Evolutionary conservation across 2,329 filamentous ascomycete species (phyloP).

Genomic region (Alternaria ventricosa): DNA sequence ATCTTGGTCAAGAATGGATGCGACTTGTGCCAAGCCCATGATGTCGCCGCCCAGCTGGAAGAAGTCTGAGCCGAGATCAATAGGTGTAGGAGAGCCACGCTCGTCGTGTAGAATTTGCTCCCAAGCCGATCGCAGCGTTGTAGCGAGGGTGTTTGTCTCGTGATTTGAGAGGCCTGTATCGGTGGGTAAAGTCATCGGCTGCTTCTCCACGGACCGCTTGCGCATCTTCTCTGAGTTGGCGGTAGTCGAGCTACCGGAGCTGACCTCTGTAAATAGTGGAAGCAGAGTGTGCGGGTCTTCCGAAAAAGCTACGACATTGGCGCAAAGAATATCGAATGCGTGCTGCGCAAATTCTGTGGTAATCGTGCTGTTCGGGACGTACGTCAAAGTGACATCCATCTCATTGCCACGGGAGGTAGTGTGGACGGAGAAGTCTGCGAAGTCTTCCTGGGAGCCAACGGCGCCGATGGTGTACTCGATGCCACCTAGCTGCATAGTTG

Average conservation of each 20-base stretch:
- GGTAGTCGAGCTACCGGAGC: conserved; percentile 31
- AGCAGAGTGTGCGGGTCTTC: conserved; percentile 37
- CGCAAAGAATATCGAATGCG: conserved; percentile 48
- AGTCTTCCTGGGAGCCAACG: conserved; percentile 40
- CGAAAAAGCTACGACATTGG: conserved; percentile 34
- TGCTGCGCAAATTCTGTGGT: conserved; percentile 60
- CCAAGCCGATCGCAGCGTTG: conserved; percentile 37
- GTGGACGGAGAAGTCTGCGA: conserved; percentile 42
- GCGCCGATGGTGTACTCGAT: conserved; percentile 40
- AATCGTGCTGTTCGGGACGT: conserved; percentile 53
- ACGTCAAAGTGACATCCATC: conserved; percentile 40
- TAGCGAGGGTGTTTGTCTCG: conserved; percentile 31
- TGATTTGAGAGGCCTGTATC: conserved; percentile 34
- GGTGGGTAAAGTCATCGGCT: conserved; percentile 30
- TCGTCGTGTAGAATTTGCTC: conserved; percentile 39
- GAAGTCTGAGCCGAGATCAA: conserved; percentile 39
- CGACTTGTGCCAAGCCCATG: conserved; percentile 43
- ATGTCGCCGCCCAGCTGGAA: conserved; percentile 46
- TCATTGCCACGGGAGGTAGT: conserved; percentile 31
- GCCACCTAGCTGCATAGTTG: conserved; percentile 57
- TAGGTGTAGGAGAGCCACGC: conserved; percentile 21
- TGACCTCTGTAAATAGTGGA: conserved; percentile 34
- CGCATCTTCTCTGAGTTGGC: conserved; percentile 27
- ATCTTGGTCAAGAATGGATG: conserved; percentile 36
- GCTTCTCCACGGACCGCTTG: conserved; percentile 35